phyloP scores from a whole-genome alignment of 176 grass and related monocot species.

The Hordeum marinum region DNA sequence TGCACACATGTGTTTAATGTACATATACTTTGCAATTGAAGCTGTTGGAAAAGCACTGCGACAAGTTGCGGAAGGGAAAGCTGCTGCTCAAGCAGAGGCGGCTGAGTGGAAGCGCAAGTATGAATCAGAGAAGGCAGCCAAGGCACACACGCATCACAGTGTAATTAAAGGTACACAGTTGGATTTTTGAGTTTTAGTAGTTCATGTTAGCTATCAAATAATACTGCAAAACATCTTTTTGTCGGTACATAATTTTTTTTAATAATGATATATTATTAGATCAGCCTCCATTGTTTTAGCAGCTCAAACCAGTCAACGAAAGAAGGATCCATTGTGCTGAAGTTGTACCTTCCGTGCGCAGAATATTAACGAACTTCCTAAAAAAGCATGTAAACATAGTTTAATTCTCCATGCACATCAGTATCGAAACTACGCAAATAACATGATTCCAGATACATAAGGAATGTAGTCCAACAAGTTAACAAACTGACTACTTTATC shows the following conservation, averaged over 20 bases:
- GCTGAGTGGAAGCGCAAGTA: slow-evolving; percentile 94
- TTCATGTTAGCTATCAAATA: background rate
- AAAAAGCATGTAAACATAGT: background rate
- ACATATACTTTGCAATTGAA: slow-evolving; percentile 41
- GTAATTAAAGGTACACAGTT: slow-evolving; percentile 48
- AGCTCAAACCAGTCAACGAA: background rate
- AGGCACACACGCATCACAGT: slow-evolving; percentile 42
- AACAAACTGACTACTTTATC: slow-evolving; percentile 18
- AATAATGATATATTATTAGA: background rate
- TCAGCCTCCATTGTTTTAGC: background rate
- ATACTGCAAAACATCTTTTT: background rate
- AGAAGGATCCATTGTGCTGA: background rate
- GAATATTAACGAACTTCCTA: slow-evolving; percentile 6
- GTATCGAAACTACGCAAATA: background rate
- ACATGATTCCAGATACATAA: slow-evolving; percentile 17
- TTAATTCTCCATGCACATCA: background rate
- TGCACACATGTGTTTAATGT: slow-evolving; percentile 17
- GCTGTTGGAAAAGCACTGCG: slow-evolving; percentile 86
- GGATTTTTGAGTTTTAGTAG: background rate
- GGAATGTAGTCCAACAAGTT: slow-evolving; percentile 26
- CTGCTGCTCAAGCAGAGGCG: slow-evolving; percentile 77
- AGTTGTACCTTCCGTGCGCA: slow-evolving; percentile 3
- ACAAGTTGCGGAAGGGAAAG: slow-evolving; percentile 85
- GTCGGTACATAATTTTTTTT: background rate
- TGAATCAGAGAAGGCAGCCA: slow-evolving; percentile 64